phyloP scores from a whole-genome alignment of 495 filamentous ascomycete genomes.

The Extremus antarcticus region DNA sequence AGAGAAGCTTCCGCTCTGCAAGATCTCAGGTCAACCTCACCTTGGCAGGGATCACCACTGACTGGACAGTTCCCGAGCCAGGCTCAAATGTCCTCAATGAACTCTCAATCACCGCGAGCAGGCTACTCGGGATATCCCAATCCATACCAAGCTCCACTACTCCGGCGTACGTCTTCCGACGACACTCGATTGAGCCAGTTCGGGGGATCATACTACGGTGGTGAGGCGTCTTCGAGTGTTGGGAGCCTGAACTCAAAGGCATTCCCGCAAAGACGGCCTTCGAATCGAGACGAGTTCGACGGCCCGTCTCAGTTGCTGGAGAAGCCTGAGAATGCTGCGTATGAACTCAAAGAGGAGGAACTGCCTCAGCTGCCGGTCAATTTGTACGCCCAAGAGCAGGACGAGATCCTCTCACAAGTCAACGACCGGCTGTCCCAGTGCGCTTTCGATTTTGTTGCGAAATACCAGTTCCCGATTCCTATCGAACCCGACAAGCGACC shows the following conservation, averaged over 20 bases:
- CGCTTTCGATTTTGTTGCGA: constrained; percentile 80
- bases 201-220: constrained; percentile 3
- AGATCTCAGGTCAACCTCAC: neutral
- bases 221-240: constrained; percentile 1
- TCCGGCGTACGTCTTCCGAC: constrained; percentile 11
- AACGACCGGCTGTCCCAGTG: constrained; percentile 77
- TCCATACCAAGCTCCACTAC: constrained; percentile 2
- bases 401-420: constrained; percentile 64
- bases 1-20: neutral
- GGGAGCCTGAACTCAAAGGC: neutral
- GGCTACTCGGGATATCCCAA: constrained; percentile 1
- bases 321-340: constrained; percentile 50
- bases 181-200: constrained; percentile 1
- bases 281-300: constrained; percentile 84
- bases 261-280: constrained; percentile 53
- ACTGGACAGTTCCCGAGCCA: neutral
- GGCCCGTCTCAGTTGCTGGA: constrained; percentile 72
- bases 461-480: constrained; percentile 81
- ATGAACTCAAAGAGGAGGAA: constrained; percentile 64
- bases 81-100: neutral
- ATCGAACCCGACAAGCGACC: constrained; percentile 67
- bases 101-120: neutral
- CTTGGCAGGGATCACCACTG: constrained; percentile 9
- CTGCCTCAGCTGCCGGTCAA: constrained; percentile 73
- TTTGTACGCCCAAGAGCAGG: constrained; percentile 72